These are phyloP conservation scores for Epichloe coenophiala DNA, from an alignment of 2,329 filamentous ascomycete species.

Conservation along the genomic window DNA sequence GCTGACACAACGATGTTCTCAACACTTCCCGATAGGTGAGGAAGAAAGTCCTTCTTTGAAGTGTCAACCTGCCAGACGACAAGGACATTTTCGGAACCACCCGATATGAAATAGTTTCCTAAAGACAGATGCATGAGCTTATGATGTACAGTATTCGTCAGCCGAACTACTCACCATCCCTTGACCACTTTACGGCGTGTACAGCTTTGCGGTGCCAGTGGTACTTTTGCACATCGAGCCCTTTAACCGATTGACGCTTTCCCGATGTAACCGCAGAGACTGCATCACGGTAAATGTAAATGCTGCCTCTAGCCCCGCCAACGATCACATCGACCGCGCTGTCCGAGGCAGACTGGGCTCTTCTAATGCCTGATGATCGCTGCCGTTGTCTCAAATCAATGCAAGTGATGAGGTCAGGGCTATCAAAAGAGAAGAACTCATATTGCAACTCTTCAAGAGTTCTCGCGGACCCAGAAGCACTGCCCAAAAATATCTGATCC, in stretches of 20 bases:
- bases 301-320: constrained; percentile 62
- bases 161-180: constrained; percentile 50
- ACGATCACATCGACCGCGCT: constrained; percentile 58
- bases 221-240: constrained; percentile 48
- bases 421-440: constrained; percentile 44
- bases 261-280: constrained; percentile 40
- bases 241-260: constrained; percentile 25
- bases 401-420: constrained; percentile 50
- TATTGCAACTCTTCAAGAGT: constrained; percentile 25
- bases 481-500: constrained; percentile 23
- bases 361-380: constrained; percentile 11
- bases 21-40: constrained; percentile 78
- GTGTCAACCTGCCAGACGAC: constrained; percentile 92
- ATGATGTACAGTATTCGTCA: background rate
- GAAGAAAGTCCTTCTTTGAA: constrained; percentile 65
- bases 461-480: constrained; percentile 11
- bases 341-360: constrained; percentile 14
- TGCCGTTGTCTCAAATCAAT: constrained; percentile 44
- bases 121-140: constrained; percentile 16
- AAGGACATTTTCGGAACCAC: constrained; percentile 77
- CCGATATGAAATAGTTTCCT: constrained; percentile 91
- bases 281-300: constrained; percentile 72
- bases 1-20: constrained; percentile 75
- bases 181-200: constrained; percentile 78
- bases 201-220: constrained; percentile 90